A percentile compares a stretch with the other conserved stretches of the same genome.
Conservation (phyloP, 2,329 filamentous ascomycete genomes). For the Helotiales sp. region DNA sequence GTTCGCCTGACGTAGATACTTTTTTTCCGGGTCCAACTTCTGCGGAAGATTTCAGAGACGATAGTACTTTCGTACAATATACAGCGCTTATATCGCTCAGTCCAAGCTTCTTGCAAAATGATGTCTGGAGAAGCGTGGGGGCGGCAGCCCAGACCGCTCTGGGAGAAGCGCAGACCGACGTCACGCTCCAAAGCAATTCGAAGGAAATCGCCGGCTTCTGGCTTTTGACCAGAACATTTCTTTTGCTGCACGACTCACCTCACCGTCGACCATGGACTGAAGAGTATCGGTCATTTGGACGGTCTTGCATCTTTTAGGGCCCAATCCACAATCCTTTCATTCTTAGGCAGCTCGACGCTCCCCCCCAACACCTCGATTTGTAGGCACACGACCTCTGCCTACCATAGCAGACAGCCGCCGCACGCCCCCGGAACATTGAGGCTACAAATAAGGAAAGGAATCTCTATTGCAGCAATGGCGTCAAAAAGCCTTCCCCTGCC, state of each 20-base stretch:
- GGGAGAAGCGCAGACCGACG: slow-evolving; percentile 1
- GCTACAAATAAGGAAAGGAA: background rate
- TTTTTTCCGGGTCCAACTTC: background rate
- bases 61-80: background rate
- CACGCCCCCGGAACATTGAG: background rate
- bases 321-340: background rate
- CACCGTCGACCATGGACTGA: slow-evolving; percentile 12
- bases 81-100: background rate
- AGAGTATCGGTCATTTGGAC: slow-evolving; percentile 5
- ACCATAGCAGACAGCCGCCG: background rate
- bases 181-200: slow-evolving; percentile 14
- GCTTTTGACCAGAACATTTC: slow-evolving; percentile 6
- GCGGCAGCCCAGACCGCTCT: background rate
- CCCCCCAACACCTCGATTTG: background rate
- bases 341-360: background rate
- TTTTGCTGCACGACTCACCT: slow-evolving; percentile 9
- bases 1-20: background rate
- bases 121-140: no score
- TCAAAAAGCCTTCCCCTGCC: slow-evolving; percentile 2
- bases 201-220: background rate
- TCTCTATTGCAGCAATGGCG: slow-evolving; percentile 1
- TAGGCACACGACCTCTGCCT: slow-evolving; percentile 6
- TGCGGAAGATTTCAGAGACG: background rate
- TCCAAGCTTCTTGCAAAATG: no score
- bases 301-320: slow-evolving; percentile 9